Conservation (phyloP, 1,284 basidiomycete genomes). For the Amylostereum areolatum region DNA sequence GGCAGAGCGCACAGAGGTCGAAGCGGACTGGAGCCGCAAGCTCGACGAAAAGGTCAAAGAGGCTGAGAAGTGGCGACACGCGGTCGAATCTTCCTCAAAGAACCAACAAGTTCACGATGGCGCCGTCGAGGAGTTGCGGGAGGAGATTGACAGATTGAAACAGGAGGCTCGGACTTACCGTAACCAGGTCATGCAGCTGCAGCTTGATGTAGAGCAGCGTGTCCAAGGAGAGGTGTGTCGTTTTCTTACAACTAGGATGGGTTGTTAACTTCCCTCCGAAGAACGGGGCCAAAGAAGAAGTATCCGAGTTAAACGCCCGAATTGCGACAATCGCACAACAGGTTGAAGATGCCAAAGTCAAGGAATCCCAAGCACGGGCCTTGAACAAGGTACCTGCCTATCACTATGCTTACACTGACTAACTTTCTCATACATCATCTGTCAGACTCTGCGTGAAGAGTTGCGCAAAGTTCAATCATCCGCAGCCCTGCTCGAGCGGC, state of each 20-base stretch:
- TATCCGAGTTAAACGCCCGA: constrained; percentile 38
- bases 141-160: constrained; percentile 47
- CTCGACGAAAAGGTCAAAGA: constrained; percentile 72
- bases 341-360: constrained; percentile 56
- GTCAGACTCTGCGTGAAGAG: constrained; percentile 82
- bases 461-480: constrained; percentile 90
- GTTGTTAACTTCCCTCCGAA: constrained; percentile 19
- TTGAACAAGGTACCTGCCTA: constrained; percentile 62
- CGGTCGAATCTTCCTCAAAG: constrained; percentile 52
- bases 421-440: constrained; percentile 2
- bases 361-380: constrained; percentile 60
- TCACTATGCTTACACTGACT: background rate
- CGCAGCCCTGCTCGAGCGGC: constrained; percentile 80
- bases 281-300: constrained; percentile 38
- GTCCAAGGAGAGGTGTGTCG: constrained; percentile 56
- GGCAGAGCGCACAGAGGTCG: constrained; percentile 71
- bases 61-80: constrained; percentile 62
- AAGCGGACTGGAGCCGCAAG: constrained; percentile 82
- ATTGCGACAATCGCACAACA: constrained; percentile 46
- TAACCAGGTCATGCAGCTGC: constrained; percentile 41
- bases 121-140: constrained; percentile 45
- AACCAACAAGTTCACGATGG: constrained; percentile 56
- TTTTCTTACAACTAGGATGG: background rate
- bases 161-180: constrained; percentile 42
- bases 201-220: constrained; percentile 41